Base-by-base conservation (phyloP, 1,284 basidiomycete genomes). In the Hypsizygus ulmarius region DNA sequence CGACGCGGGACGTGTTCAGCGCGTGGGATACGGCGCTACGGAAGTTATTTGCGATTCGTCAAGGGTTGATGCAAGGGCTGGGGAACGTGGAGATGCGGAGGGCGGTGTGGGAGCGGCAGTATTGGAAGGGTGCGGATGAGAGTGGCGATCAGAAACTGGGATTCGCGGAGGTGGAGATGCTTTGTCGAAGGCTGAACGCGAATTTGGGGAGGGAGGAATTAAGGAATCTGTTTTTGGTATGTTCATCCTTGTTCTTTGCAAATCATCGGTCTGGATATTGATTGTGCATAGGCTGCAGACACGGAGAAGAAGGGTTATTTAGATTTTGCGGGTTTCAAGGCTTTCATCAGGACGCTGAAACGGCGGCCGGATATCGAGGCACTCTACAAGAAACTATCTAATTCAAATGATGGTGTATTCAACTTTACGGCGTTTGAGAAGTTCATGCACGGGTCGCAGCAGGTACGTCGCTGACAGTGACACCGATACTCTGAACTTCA, bases 341-440 rank as follows among this genome's bases (percentile, higher is more conserved):
- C 71, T 11, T 93, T 99, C 54, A 89, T 97, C 55, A 87, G 85
- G 56, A 68, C 85, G 11, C 77, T 97, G 45, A 96, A 95, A 65
- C 75, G 79, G 8, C 80, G 95, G 12, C 83, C 87, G 0, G 95
- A 98, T 44, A 65, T 98, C 0, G 86, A 90, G 47, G 57, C 68
- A 0, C 66, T 95, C 1, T 88, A 85, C 63, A 72, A 73, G 51
- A 72, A 73, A 27, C 60, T 89, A 7, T 68, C 71, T 25, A 61
- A 60, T 1, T 57, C 60, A 4, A 68, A 66, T 9, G 66, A 65
- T 1, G 73, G 72, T 1, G 67, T 64, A 4, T 71, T 93, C 43
- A 74, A 80, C 51, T 78, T 81, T 47, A 52, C 58, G 0, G 72
- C 71, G 0, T 93, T 93, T 58, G 71, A 77, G 48, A 65, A 61